A percentile compares a stretch with the other conserved stretches of the same genome.
Evolutionary conservation across 2,329 filamentous ascomycete genomes (phyloP).

Genomic region (Fusarium nisikadoi): DNA sequence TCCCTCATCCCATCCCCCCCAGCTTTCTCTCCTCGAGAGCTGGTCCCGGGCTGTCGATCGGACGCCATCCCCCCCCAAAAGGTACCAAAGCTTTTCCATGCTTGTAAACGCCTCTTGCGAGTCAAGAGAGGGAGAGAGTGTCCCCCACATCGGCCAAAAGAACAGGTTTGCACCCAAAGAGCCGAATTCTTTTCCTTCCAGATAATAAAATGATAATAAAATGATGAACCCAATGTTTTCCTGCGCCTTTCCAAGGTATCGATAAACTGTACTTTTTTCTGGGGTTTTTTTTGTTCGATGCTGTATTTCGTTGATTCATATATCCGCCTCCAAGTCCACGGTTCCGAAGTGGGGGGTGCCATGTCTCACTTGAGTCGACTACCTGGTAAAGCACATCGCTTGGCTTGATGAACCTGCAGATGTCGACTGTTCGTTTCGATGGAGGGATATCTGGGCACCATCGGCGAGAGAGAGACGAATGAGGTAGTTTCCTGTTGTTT

Average conservation of each 20-base stretch:
- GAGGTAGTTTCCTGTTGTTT: constrained; percentile 11
- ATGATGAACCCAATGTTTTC: constrained; percentile 7
- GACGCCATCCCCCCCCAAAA: constrained; percentile 16
- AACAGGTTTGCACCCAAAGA: constrained; percentile 43
- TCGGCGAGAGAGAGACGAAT: constrained; percentile 15
- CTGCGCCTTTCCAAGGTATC: constrained; percentile 33
- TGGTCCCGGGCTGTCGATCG: constrained; percentile 12
- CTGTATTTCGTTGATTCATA: constrained; percentile 31
- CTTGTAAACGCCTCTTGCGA: constrained; percentile 5
- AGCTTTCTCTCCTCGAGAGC: background rate
- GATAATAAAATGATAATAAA: constrained; percentile 7
- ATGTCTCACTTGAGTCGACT: constrained; percentile 31
- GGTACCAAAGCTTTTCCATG: constrained; percentile 20
- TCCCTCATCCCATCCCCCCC: background rate
- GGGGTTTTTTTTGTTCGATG: constrained; percentile 20
- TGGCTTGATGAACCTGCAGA: constrained; percentile 21
- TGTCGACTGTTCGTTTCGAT: constrained; percentile 6
- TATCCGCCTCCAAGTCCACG: background rate
- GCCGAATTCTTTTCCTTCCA: constrained; percentile 39
- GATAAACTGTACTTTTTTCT: constrained; percentile 27
- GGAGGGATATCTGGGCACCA: background rate
- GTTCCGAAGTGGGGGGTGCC: constrained; percentile 27
- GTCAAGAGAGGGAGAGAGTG: constrained; percentile 1
- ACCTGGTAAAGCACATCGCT: constrained; percentile 18
- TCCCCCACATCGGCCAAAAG: constrained; percentile 17